Base-by-base conservation (phyloP, 2,329 filamentous ascomycete species). In the Ophiostoma piceae region DNA sequence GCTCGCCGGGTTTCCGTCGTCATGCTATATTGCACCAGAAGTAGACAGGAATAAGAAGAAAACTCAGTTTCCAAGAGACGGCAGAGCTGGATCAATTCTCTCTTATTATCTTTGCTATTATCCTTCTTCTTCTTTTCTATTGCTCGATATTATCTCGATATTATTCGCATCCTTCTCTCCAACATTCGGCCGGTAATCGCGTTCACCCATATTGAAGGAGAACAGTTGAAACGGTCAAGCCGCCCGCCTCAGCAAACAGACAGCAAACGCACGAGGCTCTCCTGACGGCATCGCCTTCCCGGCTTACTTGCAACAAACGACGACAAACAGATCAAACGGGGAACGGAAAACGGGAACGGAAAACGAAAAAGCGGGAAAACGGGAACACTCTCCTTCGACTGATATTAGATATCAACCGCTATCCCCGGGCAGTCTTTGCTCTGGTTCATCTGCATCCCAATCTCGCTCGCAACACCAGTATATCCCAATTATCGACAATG, bases 401-500 rank as follows among this genome's bases (percentile, higher is more conserved):
- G 22, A 12, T 57, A 57, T 57, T n/a, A 57, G 47, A 57, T 57
- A 57, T 57, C 51, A 57, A 57, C 51, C 51, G 12, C 43, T 16
- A 47, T 47, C 43, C 43, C 16, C 43, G 43, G 43, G 19, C 16
- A 29, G n/a, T 26, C 22, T 26, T 29, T 9, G 16, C n/a, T 22
- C 51, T 22, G 9, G 11, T 62, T 37, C 19, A 43, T 12, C 64
- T 4, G 35, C 35, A 35, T 35, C 35, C 8, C 35, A 5, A 35
- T 35, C 35, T 29, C 26, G 26, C 26, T 29, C 26, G 26, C 26
- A 29, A 29, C 26, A 29, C 26, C 26, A 29, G 26, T 29, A 29
- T 29, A 35, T 35, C 35, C 8, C 35, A 5, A 35, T 35, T 8
- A 37, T 37, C 37, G 12, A 26, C 32, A 66, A 83, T 82, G 80